Conservation (phyloP, 768 basidiomycete species). For the Botryobasidium botryosum region DNA sequence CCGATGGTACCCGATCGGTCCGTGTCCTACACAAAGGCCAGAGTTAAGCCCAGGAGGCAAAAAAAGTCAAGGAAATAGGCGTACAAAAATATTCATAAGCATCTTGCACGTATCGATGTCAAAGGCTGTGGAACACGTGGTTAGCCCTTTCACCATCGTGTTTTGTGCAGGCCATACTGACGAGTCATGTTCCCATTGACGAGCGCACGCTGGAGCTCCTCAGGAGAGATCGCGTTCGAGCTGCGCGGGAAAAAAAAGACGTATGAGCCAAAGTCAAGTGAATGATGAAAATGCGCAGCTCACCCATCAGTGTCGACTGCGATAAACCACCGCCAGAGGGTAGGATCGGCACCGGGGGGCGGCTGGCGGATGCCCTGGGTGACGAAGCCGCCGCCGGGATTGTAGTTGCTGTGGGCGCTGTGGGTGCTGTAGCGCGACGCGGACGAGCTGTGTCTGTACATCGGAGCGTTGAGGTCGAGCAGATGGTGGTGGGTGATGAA, state of each 20-base stretch:
- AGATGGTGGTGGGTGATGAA: not conserved
- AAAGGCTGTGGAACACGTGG: constrained; percentile 69
- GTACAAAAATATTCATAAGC: constrained; percentile 65
- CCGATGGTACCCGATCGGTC: constrained; percentile 65
- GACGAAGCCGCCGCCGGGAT: too few species aligned
- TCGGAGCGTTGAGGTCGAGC: not conserved
- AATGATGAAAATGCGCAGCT: too few species aligned
- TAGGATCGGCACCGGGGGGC: constrained; percentile 12
- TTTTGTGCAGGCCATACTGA: too few species aligned
- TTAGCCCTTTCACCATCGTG: too few species aligned
- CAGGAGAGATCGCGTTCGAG: too few species aligned
- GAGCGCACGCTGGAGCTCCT: constrained; percentile 24
- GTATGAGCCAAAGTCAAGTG: too few species aligned
- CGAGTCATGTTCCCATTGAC: constrained; percentile 54
- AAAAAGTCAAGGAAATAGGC: constrained; percentile 12
- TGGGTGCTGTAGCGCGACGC: too few species aligned
- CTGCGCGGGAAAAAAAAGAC: too few species aligned
- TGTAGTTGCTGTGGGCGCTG: too few species aligned
- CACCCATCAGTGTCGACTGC: constrained; percentile 10
- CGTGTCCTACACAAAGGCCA: constrained; percentile 37
- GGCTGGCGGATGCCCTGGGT: too few species aligned
- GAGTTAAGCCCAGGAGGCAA: not conserved
- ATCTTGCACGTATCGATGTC: constrained; percentile 78
- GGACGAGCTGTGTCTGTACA: too few species aligned
- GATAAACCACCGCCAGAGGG: constrained; percentile 11